A percentile compares a stretch with the other conserved stretches of the same genome.
Evolutionary conservation across 1,139 yeast species (phyloP).

Genomic region (Maudiozyma humilis): DNA sequence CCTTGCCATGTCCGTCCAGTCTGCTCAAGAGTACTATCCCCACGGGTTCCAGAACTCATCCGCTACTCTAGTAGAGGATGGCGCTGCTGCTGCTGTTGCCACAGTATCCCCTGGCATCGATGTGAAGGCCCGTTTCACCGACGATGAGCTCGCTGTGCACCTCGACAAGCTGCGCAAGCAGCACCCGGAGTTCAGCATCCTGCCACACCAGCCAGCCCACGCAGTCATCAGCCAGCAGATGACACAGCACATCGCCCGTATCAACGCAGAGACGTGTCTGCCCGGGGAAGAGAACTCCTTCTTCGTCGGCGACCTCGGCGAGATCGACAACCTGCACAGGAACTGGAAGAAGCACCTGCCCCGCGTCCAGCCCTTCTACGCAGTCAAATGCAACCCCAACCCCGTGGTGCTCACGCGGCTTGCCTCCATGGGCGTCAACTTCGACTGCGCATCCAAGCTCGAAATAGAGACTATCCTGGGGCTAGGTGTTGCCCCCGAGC

Average conservation of each 20-base stretch:
- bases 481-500: slow-evolving; percentile 52
- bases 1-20: slow-evolving; percentile 4
- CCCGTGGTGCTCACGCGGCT: slow-evolving; percentile 48
- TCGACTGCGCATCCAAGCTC: slow-evolving; percentile 88
- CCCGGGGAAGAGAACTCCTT: slow-evolving; percentile 83
- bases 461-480: slow-evolving; percentile 66
- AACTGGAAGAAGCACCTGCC: slow-evolving; percentile 65
- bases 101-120: slow-evolving; percentile 4
- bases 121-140: slow-evolving; percentile 2
- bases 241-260: slow-evolving; percentile 35
- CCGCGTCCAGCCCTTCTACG: slow-evolving; percentile 74
- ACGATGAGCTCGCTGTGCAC: slow-evolving; percentile 7
- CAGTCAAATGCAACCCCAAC: slow-evolving; percentile 90
- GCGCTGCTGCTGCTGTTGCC: neutral
- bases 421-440: slow-evolving; percentile 58
- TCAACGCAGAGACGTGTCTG: slow-evolving; percentile 55
- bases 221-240: slow-evolving; percentile 38
- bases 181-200: slow-evolving; percentile 9
- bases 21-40: slow-evolving; percentile 1
- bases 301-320: slow-evolving; percentile 79
- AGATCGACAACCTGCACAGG: slow-evolving; percentile 50
- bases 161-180: slow-evolving; percentile 7
- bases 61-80: slow-evolving; percentile 13
- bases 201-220: slow-evolving; percentile 27
- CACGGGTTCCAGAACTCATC: slow-evolving; percentile 10